phyloP scores from a whole-genome alignment of 2,329 filamentous ascomycete genomes.

The Leptodontidium sp. region DNA sequence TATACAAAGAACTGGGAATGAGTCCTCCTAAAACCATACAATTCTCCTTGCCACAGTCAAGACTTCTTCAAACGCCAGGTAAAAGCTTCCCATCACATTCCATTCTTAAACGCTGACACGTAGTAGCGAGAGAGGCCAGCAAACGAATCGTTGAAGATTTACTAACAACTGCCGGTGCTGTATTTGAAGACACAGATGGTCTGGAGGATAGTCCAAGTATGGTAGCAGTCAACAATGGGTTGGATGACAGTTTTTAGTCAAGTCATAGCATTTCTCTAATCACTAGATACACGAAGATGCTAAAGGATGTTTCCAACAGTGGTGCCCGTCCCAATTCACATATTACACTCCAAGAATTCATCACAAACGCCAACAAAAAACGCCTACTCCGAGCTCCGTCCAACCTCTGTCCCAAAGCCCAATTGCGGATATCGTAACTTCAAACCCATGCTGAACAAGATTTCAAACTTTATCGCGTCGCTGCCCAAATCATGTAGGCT shows the following conservation, averaged over 20 bases:
- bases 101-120: constrained; percentile 22
- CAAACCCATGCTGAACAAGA: constrained; percentile 12
- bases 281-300: background rate
- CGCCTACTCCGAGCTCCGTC: constrained; percentile 14
- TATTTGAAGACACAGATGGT: constrained; percentile 58
- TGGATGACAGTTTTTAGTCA: constrained; percentile 62
- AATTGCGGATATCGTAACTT: constrained; percentile 21
- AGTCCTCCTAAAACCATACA: constrained; percentile 95
- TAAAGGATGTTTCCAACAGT: background rate
- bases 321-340: background rate
- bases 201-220: constrained; percentile 70
- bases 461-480: background rate
- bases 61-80: constrained; percentile 83
- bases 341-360: background rate
- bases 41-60: constrained; percentile 80
- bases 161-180: constrained; percentile 79
- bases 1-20: constrained; percentile 70
- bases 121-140: constrained; percentile 77
- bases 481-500: constrained; percentile 35
- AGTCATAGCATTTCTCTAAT: background rate
- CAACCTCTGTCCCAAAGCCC: background rate
- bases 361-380: background rate
- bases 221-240: constrained; percentile 69
- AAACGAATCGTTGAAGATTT: constrained; percentile 84
- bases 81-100: constrained; percentile 31